Evolutionary conservation across 495 filamentous ascomycete genomes (phyloP).

Genomic region (Xanthoparmelia taractica): DNA sequence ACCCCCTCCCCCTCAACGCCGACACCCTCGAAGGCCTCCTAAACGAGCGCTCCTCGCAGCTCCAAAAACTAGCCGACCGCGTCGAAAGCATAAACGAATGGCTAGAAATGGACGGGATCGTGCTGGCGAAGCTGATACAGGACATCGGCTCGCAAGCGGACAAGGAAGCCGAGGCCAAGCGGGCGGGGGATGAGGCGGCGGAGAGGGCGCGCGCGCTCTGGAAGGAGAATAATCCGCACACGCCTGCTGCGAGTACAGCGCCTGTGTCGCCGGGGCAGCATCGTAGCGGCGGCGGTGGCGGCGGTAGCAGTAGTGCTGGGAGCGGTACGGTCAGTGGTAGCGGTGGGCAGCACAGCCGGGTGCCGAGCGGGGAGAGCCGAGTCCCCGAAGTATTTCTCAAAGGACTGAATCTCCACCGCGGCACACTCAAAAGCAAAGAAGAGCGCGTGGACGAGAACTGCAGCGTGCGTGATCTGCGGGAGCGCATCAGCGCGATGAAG

Average conservation of each 20-base stretch:
- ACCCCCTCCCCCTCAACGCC: background rate
- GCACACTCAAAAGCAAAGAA: slow-evolving; percentile 3
- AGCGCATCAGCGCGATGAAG: slow-evolving; percentile 1
- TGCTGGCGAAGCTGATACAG: background rate
- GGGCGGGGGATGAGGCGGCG: background rate
- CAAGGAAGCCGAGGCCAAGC: background rate
- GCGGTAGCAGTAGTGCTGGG: background rate
- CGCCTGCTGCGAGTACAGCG: background rate
- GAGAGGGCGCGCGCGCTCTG: background rate
- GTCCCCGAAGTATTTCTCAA: background rate
- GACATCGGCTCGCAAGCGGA: background rate
- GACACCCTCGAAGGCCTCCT: slow-evolving; percentile 10
- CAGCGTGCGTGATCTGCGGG: background rate
- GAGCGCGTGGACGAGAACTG: background rate
- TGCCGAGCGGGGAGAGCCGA: background rate
- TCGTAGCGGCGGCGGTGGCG: too few relatives aligned
- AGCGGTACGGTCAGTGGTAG: background rate
- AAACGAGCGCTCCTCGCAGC: slow-evolving; percentile 9
- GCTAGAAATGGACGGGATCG: slow-evolving; percentile 16
- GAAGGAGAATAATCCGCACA: background rate
- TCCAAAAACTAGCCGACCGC: slow-evolving; percentile 15
- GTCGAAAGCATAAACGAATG: slow-evolving; percentile 19
- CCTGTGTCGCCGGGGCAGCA: background rate
- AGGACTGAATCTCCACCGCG: background rate
- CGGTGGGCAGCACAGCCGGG: too few relatives aligned